Conservation (phyloP, 192 early-diverging fungal genomes). For the Coemansia sp. region DNA sequence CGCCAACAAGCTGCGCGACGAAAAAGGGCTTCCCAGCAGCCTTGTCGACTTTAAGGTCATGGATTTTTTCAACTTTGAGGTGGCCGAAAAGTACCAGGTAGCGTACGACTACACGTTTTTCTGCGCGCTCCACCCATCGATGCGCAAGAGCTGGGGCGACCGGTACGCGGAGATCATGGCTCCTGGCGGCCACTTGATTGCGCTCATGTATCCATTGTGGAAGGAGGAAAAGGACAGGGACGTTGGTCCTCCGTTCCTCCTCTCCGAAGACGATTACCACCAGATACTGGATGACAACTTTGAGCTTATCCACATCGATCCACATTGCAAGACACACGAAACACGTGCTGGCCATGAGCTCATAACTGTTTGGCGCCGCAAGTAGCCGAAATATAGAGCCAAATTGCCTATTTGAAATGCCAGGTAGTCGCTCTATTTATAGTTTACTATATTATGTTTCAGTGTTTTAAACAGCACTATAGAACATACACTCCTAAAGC, state of each 20-base stretch:
- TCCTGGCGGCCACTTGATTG: conserved; percentile 68
- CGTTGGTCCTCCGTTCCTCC: conserved; percentile 73
- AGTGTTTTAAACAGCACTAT: background rate
- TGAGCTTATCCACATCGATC: conserved; percentile 61
- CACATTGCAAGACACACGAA: conserved; percentile 60
- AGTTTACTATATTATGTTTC: conserved; percentile 20
- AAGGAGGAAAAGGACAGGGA: conserved; percentile 53
- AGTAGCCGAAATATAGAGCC: conserved; percentile 36
- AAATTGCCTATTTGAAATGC: no score
- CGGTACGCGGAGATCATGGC: conserved; percentile 65
- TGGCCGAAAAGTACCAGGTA: conserved; percentile 64
- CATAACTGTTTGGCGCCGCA: conserved; percentile 65
- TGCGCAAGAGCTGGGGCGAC: conserved; percentile 64
- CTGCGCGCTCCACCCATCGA: conserved; percentile 69
- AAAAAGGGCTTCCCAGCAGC: conserved; percentile 24
- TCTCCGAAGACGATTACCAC: conserved; percentile 66
- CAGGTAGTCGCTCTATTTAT: no score
- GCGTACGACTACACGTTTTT: conserved; percentile 89
- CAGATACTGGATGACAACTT: conserved; percentile 57
- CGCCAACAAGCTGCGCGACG: conserved; percentile 56
- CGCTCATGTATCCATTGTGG: conserved; percentile 75
- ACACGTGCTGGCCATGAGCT: conserved; percentile 61
- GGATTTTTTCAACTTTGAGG: conserved; percentile 75
- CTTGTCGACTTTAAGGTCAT: conserved; percentile 57
- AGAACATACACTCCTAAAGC: background rate